These are phyloP conservation scores for Setomelanomma holmii DNA, from an alignment of 2,329 filamentous ascomycete species.

Conservation along the genomic window DNA sequence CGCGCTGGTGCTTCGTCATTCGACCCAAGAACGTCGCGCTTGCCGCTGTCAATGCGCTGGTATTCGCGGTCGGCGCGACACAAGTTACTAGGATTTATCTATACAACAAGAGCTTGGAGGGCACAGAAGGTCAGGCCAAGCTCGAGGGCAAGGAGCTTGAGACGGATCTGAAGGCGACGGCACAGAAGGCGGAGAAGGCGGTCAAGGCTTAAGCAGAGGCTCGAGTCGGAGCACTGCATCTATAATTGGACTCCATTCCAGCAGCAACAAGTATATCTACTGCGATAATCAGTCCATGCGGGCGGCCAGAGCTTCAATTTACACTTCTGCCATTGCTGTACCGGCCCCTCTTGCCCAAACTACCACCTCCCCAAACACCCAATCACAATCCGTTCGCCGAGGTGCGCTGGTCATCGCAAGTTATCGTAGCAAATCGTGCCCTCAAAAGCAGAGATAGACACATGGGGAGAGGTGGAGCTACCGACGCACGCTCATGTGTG, in stretches of 20 bases:
- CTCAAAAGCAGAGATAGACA: no score
- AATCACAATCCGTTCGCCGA: no score
- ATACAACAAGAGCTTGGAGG: constrained; percentile 69
- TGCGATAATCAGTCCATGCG: neutral
- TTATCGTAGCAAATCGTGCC: no score
- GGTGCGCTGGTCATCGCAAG: no score
- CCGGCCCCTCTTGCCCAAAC: no score
- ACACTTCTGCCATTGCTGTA: no score
- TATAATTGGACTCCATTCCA: neutral
- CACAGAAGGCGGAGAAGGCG: constrained; percentile 35
- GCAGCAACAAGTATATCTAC: neutral
- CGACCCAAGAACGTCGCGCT: constrained; percentile 91
- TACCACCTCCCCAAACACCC: no score
- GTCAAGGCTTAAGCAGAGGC: constrained; percentile 21
- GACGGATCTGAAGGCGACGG: constrained; percentile 40
- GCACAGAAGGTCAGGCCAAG: constrained; percentile 48
- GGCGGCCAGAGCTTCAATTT: no score
- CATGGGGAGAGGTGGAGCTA: no score
- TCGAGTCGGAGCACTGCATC: neutral
- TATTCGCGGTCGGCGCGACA: constrained; percentile 83
- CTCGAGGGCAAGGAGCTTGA: constrained; percentile 44
- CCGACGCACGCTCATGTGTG: no score
- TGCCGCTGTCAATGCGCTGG: constrained; percentile 97
- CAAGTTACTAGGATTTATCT: constrained; percentile 80
- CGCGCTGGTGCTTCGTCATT: constrained; percentile 97